These are phyloP conservation scores for Cenchrus purpureus DNA, from an alignment of 176 grass and related monocot genomes.

Conservation along the genomic window DNA sequence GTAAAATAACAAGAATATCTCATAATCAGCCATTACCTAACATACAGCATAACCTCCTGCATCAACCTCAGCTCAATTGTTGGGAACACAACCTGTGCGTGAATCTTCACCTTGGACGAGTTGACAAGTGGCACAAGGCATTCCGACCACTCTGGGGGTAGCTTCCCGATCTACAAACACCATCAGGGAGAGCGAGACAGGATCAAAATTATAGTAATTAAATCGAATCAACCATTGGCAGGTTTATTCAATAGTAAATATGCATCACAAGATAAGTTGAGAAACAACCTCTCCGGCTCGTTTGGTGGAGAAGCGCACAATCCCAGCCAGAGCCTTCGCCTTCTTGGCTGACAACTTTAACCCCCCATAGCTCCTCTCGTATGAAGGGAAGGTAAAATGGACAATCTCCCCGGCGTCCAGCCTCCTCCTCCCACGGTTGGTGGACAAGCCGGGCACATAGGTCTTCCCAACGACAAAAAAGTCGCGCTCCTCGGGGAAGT, in stretches of 20 bases:
- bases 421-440: slow-evolving; percentile 60
- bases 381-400: slow-evolving; percentile 75
- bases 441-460: slow-evolving; percentile 75
- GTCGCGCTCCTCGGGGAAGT: slow-evolving; percentile 69
- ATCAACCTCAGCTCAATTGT: slow-evolving; percentile 63
- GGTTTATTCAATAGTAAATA: background rate
- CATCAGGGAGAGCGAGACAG: background rate
- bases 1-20: background rate
- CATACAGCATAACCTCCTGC: slow-evolving; percentile 77
- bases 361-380: slow-evolving; percentile 35
- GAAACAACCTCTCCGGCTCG: slow-evolving; percentile 75
- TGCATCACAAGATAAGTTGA: slow-evolving; percentile 8
- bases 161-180: slow-evolving; percentile 69
- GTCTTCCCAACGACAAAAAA: slow-evolving; percentile 79
- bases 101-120: slow-evolving; percentile 84
- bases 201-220: background rate
- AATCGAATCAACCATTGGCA: background rate
- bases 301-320: slow-evolving; percentile 91
- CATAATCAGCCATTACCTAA: slow-evolving; percentile 47
- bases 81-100: slow-evolving; percentile 51
- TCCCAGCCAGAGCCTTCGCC: slow-evolving; percentile 51
- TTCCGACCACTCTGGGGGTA: slow-evolving; percentile 68
- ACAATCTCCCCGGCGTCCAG: slow-evolving; percentile 77
- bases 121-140: slow-evolving; percentile 77
- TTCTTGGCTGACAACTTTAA: slow-evolving; percentile 54